Conservation (phyloP, 768 basidiomycete genomes). For the Russula emetica region DNA sequence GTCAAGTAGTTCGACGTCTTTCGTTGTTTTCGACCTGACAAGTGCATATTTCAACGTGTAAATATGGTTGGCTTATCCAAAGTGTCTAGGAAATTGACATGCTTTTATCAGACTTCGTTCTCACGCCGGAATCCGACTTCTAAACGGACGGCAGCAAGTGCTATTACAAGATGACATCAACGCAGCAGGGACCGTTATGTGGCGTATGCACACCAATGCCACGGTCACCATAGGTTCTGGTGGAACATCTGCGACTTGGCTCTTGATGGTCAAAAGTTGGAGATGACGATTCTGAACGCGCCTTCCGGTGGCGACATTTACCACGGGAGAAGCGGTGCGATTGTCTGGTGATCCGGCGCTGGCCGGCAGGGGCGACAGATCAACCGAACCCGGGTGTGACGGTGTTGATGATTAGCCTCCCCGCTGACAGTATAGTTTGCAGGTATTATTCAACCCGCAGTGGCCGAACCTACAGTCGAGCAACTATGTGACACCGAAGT, state of each 20-base stretch:
- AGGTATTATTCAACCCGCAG: constrained; percentile 92
- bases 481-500: constrained; percentile 62
- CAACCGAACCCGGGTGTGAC: constrained; percentile 74
- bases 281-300: constrained; percentile 62
- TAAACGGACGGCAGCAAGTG: constrained; percentile 84
- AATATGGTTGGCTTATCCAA: constrained; percentile 32
- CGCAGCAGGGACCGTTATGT: constrained; percentile 55
- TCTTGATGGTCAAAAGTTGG: constrained; percentile 64
- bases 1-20: constrained; percentile 69
- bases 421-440: constrained; percentile 66
- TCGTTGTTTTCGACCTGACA: constrained; percentile 71
- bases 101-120: constrained; percentile 51
- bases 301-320: constrained; percentile 68
- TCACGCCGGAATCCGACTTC: constrained; percentile 77
- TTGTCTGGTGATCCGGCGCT: constrained; percentile 57
- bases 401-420: constrained; percentile 66
- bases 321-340: constrained; percentile 50
- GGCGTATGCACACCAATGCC: constrained; percentile 97
- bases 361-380: constrained; percentile 55
- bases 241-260: constrained; percentile 69
- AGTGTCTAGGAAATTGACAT: constrained; percentile 25
- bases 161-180: constrained; percentile 91
- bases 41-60: constrained; percentile 73
- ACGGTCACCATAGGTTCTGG: constrained; percentile 52
- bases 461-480: constrained; percentile 67